Conservation (phyloP, 768 basidiomycete genomes). For the Macrolepiota dolichaula region DNA sequence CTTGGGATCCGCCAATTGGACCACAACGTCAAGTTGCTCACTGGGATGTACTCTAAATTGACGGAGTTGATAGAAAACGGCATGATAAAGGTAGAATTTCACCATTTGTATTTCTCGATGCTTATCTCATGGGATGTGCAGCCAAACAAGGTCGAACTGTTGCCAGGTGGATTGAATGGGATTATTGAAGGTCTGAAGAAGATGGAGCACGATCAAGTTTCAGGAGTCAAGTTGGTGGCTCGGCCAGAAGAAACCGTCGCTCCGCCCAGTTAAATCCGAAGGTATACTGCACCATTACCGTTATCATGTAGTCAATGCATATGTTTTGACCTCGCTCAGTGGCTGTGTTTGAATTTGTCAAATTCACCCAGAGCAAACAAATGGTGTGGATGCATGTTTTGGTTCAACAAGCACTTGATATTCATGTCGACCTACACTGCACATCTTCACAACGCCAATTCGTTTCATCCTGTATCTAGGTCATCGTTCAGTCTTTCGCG, state of each 20-base stretch:
- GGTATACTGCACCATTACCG: not conserved
- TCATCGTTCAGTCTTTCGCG: not conserved
- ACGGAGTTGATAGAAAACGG: slow-evolving; percentile 16
- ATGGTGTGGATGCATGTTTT: not conserved
- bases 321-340: not conserved
- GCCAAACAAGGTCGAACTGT: slow-evolving; percentile 41
- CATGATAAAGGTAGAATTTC: slow-evolving; percentile 16
- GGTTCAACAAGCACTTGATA: not conserved
- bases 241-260: slow-evolving; percentile 22
- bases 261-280: not conserved
- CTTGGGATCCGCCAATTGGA: slow-evolving; percentile 12
- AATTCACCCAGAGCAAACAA: not conserved
- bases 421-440: not conserved
- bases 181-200: slow-evolving; percentile 39
- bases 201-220: slow-evolving; percentile 35
- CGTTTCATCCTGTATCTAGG: slow-evolving; percentile 6
- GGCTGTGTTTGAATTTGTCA: not conserved
- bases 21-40: slow-evolving; percentile 15
- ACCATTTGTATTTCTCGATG: not conserved
- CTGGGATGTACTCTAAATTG: slow-evolving; percentile 15
- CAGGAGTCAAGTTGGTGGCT: slow-evolving; percentile 39
- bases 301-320: not conserved
- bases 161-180: slow-evolving; percentile 40
- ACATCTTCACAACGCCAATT: not conserved
- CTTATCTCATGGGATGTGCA: slow-evolving; percentile 13